phyloP scores from a whole-genome alignment of 371 early-diverging fungal genomes.

The Mortierella sp. region DNA sequence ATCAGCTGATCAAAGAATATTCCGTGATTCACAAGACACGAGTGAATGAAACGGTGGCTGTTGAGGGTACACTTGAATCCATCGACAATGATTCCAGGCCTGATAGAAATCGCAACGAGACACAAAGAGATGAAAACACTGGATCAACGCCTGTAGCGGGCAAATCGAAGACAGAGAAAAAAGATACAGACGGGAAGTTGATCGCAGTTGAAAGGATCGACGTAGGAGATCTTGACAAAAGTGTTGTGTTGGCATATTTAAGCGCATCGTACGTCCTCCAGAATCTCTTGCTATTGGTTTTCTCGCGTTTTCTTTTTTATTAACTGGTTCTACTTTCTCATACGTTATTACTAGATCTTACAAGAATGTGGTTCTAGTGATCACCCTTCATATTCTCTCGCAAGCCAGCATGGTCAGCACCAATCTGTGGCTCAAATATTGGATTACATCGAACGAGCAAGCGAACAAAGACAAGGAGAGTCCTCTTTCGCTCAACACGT shows the following conservation, averaged over 20 bases:
- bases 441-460: slow-evolving; percentile 60
- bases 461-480: neutral
- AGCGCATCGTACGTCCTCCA: slow-evolving; percentile 12
- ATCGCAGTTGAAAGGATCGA: slow-evolving; percentile 9
- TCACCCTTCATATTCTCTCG: slow-evolving; percentile 8
- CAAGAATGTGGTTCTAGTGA: slow-evolving; percentile 12
- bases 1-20: slow-evolving; percentile 52
- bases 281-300: neutral
- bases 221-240: neutral
- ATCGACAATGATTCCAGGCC: neutral
- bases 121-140: neutral
- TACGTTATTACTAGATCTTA: slow-evolving; percentile 12
- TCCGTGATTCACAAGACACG: slow-evolving; percentile 50
- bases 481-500: slow-evolving; percentile 59
- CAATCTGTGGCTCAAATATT: slow-evolving; percentile 77
- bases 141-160: neutral
- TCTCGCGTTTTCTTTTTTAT: neutral
- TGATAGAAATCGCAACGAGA: neutral
- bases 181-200: neutral
- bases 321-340: slow-evolving; percentile 5
- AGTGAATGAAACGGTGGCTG: slow-evolving; percentile 3
- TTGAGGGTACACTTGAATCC: neutral
- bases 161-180: neutral
- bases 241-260: neutral
- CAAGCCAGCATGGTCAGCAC: slow-evolving; percentile 24